These are phyloP conservation scores for Gynandropsis gynandra DNA, from an alignment of 345 rosid genomes.

Conservation along the genomic window DNA sequence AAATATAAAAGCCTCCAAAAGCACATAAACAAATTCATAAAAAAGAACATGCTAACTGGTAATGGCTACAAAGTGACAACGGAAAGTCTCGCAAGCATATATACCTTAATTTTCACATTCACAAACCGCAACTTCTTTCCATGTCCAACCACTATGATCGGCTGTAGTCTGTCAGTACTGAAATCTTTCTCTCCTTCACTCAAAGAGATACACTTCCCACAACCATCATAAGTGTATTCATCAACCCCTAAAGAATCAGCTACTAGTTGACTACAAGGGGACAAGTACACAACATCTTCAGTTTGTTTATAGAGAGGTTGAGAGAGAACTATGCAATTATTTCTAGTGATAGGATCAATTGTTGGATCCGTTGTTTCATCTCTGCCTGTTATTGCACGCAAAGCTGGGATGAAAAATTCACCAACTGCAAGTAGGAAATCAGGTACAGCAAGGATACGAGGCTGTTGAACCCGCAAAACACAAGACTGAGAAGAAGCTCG, in stretches of 20 bases:
- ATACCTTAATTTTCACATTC: constrained; percentile 87
- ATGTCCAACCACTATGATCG: constrained; percentile 78
- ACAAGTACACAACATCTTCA: constrained; percentile 76
- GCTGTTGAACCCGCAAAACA: constrained; percentile 89
- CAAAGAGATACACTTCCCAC: constrained; percentile 66
- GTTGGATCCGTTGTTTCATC: constrained; percentile 86
- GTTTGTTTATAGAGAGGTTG: constrained; percentile 61
- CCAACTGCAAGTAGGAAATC: constrained; percentile 94
- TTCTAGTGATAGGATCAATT: constrained; percentile 80
- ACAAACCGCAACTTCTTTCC: constrained; percentile 89
- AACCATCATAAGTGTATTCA: constrained; percentile 84
- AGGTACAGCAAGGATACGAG: constrained; percentile 88
- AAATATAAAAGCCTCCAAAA: constrained; percentile 12
- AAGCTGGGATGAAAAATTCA: constrained; percentile 89
- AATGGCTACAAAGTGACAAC: constrained; percentile 10
- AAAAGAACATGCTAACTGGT: constrained; percentile 9
- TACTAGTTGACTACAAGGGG: constrained; percentile 68
- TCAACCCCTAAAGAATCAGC: constrained; percentile 77
- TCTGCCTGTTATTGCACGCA: constrained; percentile 87
- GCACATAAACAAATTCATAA: constrained; percentile 14
- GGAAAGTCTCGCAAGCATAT: constrained; percentile 1
- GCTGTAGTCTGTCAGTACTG: constrained; percentile 42
- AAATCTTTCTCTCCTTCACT: constrained; percentile 48
- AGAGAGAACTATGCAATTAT: constrained; percentile 57
- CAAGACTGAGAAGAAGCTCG: constrained; percentile 76